Percentiles rank a stretch among this genome's conserved stretches.
These are phyloP conservation scores for Nakazawaea peltata DNA, from an alignment of 805 yeast genomes.

Conservation along the genomic window DNA sequence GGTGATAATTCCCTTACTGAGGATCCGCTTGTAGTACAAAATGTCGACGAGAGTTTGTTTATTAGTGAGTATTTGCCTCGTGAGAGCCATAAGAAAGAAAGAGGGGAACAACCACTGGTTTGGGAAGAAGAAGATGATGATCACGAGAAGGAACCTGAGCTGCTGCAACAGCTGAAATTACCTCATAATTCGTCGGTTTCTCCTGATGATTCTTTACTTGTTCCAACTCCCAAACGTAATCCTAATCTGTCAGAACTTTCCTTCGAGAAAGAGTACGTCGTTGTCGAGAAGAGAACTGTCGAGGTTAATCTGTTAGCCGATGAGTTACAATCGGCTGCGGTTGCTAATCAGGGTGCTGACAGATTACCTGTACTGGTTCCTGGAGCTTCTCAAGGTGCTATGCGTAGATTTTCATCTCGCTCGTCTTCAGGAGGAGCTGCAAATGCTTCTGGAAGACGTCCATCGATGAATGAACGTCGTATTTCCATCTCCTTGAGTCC, in stretches of 20 bases:
- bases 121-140: too few relatives aligned
- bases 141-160: too few relatives aligned
- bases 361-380: conserved; percentile 16
- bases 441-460: conserved; percentile 43
- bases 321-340: conserved; percentile 64
- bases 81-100: neutral
- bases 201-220: conserved; percentile 15
- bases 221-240: conserved; percentile 1
- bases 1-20: too few relatives aligned
- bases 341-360: too few relatives aligned
- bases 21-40: conserved; percentile 56
- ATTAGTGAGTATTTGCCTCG: conserved; percentile 65
- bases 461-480: conserved; percentile 56
- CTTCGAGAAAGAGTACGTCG: conserved; percentile 83
- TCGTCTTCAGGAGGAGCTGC: conserved; percentile 36
- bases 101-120: neutral
- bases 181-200: conserved; percentile 7
- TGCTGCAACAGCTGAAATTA: neutral
- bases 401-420: conserved; percentile 22
- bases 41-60: conserved; percentile 71
- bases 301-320: conserved; percentile 96
- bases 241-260: conserved; percentile 29
- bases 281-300: conserved; percentile 88
- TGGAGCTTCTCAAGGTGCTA: conserved; percentile 16
- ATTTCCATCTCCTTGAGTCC: conserved; percentile 69